Conservation (phyloP, 78 protist genomes). For the Dictyostelium brefeldianum region DNA sequence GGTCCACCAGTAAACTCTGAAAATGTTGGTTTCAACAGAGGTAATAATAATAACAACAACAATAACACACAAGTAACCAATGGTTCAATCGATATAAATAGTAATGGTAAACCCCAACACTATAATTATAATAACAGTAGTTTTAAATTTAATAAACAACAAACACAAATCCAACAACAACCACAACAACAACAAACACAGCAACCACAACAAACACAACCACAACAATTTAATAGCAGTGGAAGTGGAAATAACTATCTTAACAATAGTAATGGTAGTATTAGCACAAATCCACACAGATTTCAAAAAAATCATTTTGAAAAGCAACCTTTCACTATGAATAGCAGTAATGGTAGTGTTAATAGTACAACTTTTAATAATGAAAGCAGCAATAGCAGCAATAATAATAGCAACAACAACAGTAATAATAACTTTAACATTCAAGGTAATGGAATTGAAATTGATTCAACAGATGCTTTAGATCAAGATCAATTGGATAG, state of each 20-base stretch:
- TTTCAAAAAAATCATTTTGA: slow-evolving; percentile 15
- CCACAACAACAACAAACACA: background rate
- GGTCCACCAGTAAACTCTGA: background rate
- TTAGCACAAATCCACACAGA: background rate
- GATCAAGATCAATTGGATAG: background rate
- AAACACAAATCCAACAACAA: background rate
- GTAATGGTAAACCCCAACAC: slow-evolving; percentile 18
- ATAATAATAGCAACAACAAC: background rate
- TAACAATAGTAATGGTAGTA: background rate
- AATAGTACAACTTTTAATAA: background rate
- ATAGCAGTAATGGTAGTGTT: background rate
- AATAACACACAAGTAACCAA: background rate
- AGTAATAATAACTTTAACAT: background rate
- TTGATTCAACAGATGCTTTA: background rate
- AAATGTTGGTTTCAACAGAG: background rate
- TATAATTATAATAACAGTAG: background rate
- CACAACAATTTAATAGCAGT: background rate
- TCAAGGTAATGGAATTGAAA: too few relatives aligned
- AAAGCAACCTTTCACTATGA: background rate
- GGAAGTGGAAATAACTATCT: too few relatives aligned
- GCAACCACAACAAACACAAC: background rate
- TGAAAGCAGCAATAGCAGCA: background rate
- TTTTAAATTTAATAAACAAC: slow-evolving; percentile 16
- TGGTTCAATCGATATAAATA: background rate
- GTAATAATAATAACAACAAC: background rate